Percentiles rank a stretch among this genome's conserved stretches.
phyloP scores from a whole-genome alignment of 768 basidiomycete species.

The Trametes maxima region DNA sequence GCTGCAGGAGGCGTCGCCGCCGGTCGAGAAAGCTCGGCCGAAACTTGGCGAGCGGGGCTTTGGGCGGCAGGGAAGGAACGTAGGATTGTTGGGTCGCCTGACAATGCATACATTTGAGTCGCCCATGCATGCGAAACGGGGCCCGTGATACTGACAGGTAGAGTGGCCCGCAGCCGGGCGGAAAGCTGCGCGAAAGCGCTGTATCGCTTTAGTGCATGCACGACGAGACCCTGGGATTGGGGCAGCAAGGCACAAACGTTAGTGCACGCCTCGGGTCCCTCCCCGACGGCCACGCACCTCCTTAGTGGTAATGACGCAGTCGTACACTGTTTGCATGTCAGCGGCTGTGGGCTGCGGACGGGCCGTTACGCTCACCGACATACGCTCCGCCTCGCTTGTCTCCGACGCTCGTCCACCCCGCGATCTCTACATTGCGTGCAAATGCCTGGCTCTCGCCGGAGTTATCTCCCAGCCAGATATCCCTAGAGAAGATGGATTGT shows the following conservation, averaged over 20 bases:
- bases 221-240: slow-evolving; percentile 52
- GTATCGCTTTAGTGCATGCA: slow-evolving; percentile 70
- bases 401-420: slow-evolving; percentile 74
- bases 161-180: slow-evolving; percentile 45
- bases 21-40: slow-evolving; percentile 68
- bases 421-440: slow-evolving; percentile 64
- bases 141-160: slow-evolving; percentile 48
- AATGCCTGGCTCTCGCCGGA: slow-evolving; percentile 56
- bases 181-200: slow-evolving; percentile 63
- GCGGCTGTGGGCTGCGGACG: neutral
- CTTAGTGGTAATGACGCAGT: slow-evolving; percentile 68
- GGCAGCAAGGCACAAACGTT: neutral
- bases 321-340: slow-evolving; percentile 50
- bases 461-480: slow-evolving; percentile 72
- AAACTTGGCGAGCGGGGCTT: slow-evolving; percentile 67
- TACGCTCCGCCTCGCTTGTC: slow-evolving; percentile 67
- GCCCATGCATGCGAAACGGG: neutral
- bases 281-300: slow-evolving; percentile 41
- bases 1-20: slow-evolving; percentile 59
- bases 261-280: neutral
- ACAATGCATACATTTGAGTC: slow-evolving; percentile 2
- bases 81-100: slow-evolving; percentile 48
- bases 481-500: slow-evolving; percentile 63
- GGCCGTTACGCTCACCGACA: slow-evolving; percentile 47
- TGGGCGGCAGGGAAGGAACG: slow-evolving; percentile 67